A percentile compares a stretch with the other conserved stretches of the same genome.
Evolutionary conservation across 495 filamentous ascomycete species (phyloP).

Genomic region (Podospora tetraspora): DNA sequence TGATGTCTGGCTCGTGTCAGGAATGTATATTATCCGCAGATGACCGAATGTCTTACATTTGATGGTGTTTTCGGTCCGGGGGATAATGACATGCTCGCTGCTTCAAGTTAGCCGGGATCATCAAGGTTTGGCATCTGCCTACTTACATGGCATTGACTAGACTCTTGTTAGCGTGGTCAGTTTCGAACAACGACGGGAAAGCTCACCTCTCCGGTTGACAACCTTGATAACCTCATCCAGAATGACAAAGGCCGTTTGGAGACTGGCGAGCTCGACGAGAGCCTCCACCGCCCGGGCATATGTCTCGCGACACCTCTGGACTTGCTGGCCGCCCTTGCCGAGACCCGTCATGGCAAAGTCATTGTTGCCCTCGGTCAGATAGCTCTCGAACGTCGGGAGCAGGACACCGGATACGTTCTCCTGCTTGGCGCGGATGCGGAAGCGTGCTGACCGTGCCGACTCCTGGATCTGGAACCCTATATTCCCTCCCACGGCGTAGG

Average conservation of each 20-base stretch:
- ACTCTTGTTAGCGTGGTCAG: conserved; percentile 32
- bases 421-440: conserved; percentile 87
- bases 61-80: conserved; percentile 96
- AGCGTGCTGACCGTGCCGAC: conserved; percentile 84
- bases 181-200: background rate
- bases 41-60: conserved; percentile 56
- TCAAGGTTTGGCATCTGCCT: background rate
- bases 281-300: conserved; percentile 97
- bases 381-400: conserved; percentile 88
- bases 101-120: background rate
- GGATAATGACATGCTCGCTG: conserved; percentile 93
- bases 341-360: conserved; percentile 95
- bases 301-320: conserved; percentile 89
- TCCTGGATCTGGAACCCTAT: conserved; percentile 97
- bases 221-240: conserved; percentile 99
- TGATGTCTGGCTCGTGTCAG: conserved; percentile 64
- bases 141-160: conserved; percentile 90
- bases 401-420: conserved; percentile 98
- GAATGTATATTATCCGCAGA: background rate
- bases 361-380: conserved; percentile 77
- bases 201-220: conserved; percentile 84
- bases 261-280: conserved; percentile 88
- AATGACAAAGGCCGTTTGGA: conserved; percentile 97
- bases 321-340: conserved; percentile 96
- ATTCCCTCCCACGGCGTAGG: conserved; percentile 92